Conservation (phyloP, 169 alveolate genomes). For the Plasmodium gallinaceum region DNA sequence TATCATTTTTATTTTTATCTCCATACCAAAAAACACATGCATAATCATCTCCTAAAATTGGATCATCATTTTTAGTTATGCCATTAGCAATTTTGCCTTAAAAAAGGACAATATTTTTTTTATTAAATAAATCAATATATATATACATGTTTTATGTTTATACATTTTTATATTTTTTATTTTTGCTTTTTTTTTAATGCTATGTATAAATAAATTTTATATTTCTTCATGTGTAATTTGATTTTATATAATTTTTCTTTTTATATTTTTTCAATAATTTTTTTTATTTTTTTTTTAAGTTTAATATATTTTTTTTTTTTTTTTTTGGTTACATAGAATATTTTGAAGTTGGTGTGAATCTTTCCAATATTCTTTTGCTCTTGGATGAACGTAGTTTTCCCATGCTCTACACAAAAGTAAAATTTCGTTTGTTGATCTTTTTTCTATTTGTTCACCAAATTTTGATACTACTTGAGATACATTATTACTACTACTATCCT, state of each 20-base stretch:
- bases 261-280: not conserved
- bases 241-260: not conserved
- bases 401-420: conserved; percentile 89
- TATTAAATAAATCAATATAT: not conserved
- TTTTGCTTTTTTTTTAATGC: too few species aligned
- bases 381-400: conserved; percentile 94
- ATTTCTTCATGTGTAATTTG: not conserved
- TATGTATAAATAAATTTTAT: too few species aligned
- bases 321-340: conserved; percentile 83
- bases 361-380: conserved; percentile 93
- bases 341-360: conserved; percentile 88
- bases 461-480: conserved; percentile 73
- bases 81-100: conserved; percentile 90
- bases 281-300: too few species aligned
- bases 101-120: not conserved
- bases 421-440: conserved; percentile 91
- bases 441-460: conserved; percentile 81
- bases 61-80: conserved; percentile 89
- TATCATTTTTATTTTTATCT: conserved; percentile 85
- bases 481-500: conserved; percentile 75
- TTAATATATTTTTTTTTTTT: too few species aligned
- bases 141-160: not conserved
- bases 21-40: conserved; percentile 94
- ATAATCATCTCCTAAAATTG: conserved; percentile 91
- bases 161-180: not conserved